These are phyloP conservation scores for Ilyonectria robusta DNA, from an alignment of 2,329 filamentous ascomycete genomes.

Conservation along the genomic window DNA sequence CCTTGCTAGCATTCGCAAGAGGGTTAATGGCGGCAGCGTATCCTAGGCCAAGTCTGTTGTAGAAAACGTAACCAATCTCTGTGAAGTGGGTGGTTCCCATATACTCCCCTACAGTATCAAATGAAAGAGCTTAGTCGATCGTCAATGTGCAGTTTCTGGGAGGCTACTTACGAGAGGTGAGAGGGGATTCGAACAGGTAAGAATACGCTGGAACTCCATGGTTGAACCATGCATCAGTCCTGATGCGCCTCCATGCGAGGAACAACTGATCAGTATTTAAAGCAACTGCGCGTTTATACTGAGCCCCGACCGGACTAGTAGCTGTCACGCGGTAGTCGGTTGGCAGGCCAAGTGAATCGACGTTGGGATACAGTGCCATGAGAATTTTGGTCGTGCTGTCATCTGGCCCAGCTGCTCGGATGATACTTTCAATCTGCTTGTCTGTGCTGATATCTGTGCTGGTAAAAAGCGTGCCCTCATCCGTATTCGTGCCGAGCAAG, in stretches of 20 bases:
- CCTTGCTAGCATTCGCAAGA: slow-evolving; percentile 57
- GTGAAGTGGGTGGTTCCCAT: slow-evolving; percentile 49
- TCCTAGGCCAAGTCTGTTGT: slow-evolving; percentile 62
- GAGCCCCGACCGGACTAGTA: slow-evolving; percentile 36
- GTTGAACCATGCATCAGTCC: slow-evolving; percentile 66
- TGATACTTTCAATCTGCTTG: slow-evolving; percentile 24
- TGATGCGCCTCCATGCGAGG: slow-evolving; percentile 67
- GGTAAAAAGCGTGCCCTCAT: slow-evolving; percentile 73
- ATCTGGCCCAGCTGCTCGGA: slow-evolving; percentile 25
- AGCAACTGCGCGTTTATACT: slow-evolving; percentile 69
- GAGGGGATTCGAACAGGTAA: slow-evolving; percentile 61
- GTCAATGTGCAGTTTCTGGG: background rate
- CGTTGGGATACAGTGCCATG: slow-evolving; percentile 40
- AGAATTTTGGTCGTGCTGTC: slow-evolving; percentile 30
- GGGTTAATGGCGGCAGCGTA: slow-evolving; percentile 50
- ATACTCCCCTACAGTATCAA: slow-evolving; percentile 9
- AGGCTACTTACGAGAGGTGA: slow-evolving; percentile 28
- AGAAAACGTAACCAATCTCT: slow-evolving; percentile 60
- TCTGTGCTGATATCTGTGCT: slow-evolving; percentile 56
- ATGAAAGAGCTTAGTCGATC: background rate
- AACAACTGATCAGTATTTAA: slow-evolving; percentile 67
- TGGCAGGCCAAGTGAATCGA: slow-evolving; percentile 40
- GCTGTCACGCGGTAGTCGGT: slow-evolving; percentile 31
- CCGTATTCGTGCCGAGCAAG: slow-evolving; percentile 73
- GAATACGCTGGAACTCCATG: slow-evolving; percentile 67